Percentiles rank a stretch among this genome's conserved stretches.
phyloP scores from a whole-genome alignment of 495 filamentous ascomycete genomes.

The Tuber brumale region DNA sequence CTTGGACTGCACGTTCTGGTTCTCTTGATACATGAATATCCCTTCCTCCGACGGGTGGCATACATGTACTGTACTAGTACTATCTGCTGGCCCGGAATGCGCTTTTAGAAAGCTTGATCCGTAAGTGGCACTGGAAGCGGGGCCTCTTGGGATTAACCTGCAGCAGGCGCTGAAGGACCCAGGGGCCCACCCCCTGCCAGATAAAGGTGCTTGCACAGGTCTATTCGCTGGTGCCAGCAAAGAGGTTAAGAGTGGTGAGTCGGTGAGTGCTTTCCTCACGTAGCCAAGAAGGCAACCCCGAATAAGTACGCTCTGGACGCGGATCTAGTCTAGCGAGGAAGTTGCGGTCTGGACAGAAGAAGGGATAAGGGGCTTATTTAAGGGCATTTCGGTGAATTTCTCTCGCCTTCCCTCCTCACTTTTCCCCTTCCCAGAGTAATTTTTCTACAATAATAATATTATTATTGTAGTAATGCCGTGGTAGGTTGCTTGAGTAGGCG shows the following conservation, averaged over 20 bases:
- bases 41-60: background rate
- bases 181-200: constrained; percentile 1
- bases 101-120: constrained; percentile 11
- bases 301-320: constrained; percentile 46
- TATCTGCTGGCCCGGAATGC: constrained; percentile 1
- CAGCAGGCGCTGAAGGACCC: constrained; percentile 12
- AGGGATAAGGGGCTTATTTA: constrained; percentile 7
- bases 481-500: background rate
- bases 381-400: background rate
- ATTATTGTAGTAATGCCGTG: background rate
- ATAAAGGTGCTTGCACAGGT: constrained; percentile 12
- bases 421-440: too few species aligned
- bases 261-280: constrained; percentile 56
- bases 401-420: background rate
- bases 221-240: constrained; percentile 14
- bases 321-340: constrained; percentile 49
- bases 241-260: constrained; percentile 42
- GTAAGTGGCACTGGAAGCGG: background rate
- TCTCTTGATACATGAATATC: constrained; percentile 17
- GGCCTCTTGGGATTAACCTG: background rate
- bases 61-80: background rate
- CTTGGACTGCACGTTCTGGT: constrained; percentile 17
- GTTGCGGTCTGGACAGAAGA: constrained; percentile 32
- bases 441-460: background rate
- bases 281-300: constrained; percentile 40